Evolutionary conservation across 2,329 filamentous ascomycete genomes (phyloP).

Genomic region (Phaeosphaeriaceae sp.): DNA sequence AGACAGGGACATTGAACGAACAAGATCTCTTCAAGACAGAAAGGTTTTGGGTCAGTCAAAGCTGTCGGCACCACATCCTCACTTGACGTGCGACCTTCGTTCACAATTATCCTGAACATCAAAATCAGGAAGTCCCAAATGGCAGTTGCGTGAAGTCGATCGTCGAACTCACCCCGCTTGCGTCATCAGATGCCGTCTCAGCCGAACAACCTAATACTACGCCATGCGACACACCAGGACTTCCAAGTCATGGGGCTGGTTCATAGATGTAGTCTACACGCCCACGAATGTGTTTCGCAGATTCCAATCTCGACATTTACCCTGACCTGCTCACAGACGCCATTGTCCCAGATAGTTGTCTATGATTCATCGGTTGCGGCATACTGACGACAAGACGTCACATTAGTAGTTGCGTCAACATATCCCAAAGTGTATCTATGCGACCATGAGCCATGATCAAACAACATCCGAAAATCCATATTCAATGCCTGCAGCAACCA

Average conservation of each 20-base stretch:
- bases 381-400: neutral
- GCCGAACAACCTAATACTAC: neutral
- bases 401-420: neutral
- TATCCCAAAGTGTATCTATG: neutral
- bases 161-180: neutral
- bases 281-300: neutral
- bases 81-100: too few species aligned
- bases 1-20: too few species aligned
- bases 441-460: neutral
- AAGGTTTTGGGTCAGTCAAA: too few species aligned
- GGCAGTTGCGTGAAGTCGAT: neutral
- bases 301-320: neutral
- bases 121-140: neutral
- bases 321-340: neutral
- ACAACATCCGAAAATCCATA: neutral
- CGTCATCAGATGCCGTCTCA: neutral
- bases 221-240: neutral
- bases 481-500: conserved; percentile 11
- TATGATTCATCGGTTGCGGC: neutral
- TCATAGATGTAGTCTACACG: neutral
- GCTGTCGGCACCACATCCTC: too few species aligned
- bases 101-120: too few species aligned
- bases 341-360: neutral
- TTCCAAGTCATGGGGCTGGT: neutral
- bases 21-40: too few species aligned